These are phyloP conservation scores for Colletotrichum cuscutae DNA, from an alignment of 2,329 filamentous ascomycete genomes.

Conservation along the genomic window DNA sequence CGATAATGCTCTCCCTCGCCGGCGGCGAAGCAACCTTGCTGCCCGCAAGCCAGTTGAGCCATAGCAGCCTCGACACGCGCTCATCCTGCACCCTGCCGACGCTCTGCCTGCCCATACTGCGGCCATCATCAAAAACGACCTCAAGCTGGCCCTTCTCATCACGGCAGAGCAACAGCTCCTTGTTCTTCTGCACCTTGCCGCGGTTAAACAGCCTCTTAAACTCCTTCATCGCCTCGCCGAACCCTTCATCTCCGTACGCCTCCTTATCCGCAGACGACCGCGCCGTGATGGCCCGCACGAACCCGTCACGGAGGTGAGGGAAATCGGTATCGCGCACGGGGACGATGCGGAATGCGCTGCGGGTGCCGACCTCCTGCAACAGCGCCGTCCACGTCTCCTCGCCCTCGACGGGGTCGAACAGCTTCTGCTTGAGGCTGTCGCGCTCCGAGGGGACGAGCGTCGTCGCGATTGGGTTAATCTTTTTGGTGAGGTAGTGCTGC, in stretches of 20 bases:
- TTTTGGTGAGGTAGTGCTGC: constrained; percentile 80
- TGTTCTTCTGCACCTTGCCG: constrained; percentile 82
- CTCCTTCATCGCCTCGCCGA: constrained; percentile 77
- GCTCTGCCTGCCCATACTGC: constrained; percentile 56
- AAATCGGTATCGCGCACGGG: constrained; percentile 97
- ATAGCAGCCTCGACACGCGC: constrained; percentile 82
- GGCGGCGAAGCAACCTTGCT: constrained; percentile 87
- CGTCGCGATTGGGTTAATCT: constrained; percentile 81
- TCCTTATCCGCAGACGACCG: constrained; percentile 69
- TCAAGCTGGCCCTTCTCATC: constrained; percentile 73
- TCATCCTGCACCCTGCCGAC: constrained; percentile 83
- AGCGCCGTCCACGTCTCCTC: constrained; percentile 80
- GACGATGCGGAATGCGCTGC: constrained; percentile 83
- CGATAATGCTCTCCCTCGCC: constrained; percentile 83
- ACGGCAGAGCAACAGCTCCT: constrained; percentile 79
- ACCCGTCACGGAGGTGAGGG: constrained; percentile 89
- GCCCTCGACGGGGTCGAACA: constrained; percentile 76
- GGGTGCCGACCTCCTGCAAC: constrained; percentile 72
- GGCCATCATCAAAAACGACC: constrained; percentile 72
- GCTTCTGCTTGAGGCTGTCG: constrained; percentile 72
- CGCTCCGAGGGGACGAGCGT: constrained; percentile 87
- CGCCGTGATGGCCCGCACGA: constrained; percentile 84
- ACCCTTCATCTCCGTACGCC: constrained; percentile 75
- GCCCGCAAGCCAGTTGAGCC: constrained; percentile 91
- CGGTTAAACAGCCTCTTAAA: constrained; percentile 88